Evolutionary conservation across 805 yeast genomes (phyloP).

Genomic region (Kazachstania bromeliacearum): DNA sequence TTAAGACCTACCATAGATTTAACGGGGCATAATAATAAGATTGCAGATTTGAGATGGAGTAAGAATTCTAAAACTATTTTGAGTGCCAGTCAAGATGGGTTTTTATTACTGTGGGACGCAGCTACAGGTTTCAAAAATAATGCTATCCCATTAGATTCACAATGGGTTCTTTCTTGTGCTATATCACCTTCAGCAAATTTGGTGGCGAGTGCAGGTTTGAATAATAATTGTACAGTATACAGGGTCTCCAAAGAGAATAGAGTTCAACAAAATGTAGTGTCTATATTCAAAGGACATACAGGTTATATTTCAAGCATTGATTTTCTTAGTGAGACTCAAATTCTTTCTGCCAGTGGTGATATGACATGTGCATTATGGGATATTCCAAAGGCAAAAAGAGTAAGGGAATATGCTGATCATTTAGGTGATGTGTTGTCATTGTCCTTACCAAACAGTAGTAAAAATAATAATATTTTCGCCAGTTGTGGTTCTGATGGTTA

Average conservation of each 20-base stretch:
- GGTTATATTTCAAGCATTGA: constrained; percentile 73
- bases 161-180: constrained; percentile 73
- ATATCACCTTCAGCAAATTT: constrained; percentile 54
- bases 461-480: constrained; percentile 34
- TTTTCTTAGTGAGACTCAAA: constrained; percentile 46
- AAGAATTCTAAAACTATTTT: constrained; percentile 49
- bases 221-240: constrained; percentile 68
- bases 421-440: constrained; percentile 60
- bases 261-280: constrained; percentile 36
- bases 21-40: constrained; percentile 60
- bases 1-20: constrained; percentile 31
- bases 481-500: constrained; percentile 64
- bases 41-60: constrained; percentile 62
- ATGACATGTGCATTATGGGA: constrained; percentile 78
- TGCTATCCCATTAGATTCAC: constrained; percentile 63
- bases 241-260: constrained; percentile 31
- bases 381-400: constrained; percentile 45
- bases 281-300: constrained; percentile 67
- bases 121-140: constrained; percentile 58
- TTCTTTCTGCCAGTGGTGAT: constrained; percentile 75
- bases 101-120: constrained; percentile 75
- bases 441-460: constrained; percentile 21
- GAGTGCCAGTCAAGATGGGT: constrained; percentile 82
- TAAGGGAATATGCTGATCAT: constrained; percentile 53
- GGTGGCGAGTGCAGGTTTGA: constrained; percentile 77